Evolutionary conservation across 2,329 filamentous ascomycete species (phyloP), one percentile per base, ranked within the genome.

Genomic region (Fusarium anthophilum): DNA sequence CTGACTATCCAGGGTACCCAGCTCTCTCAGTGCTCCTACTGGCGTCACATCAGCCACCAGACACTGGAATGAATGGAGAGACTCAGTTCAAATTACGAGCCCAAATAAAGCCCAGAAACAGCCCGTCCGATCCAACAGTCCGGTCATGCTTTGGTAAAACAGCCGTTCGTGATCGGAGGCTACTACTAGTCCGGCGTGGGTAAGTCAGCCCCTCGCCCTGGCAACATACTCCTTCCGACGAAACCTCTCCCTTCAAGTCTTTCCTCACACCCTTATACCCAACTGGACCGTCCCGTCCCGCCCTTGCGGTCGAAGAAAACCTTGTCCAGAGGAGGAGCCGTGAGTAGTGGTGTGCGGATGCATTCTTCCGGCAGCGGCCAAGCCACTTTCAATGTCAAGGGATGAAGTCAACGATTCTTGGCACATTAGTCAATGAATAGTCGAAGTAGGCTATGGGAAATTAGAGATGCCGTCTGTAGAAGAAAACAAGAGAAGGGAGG

Each of bases 231-330:
- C 30, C 44, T 28, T 63, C 38, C 37, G 35, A 43, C 64, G 55
- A 51, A 47, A 44, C 45, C 20, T 45, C 30, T 51, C 45, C 26
- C n/a, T 43, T 35, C 48, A 35, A 37, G 32, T 45, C 51, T 66
- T 35, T 39, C 41, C 39, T 53, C 60, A 44, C 51, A 61, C 55
- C 70, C 45, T 56, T 41, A 26, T 51, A 13, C 38, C 55, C 39
- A 26, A 35, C 57, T 66, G 69, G 64, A 63, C 50, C 72, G 72
- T 70, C 64, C 72, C 64, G 72, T 75, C 50, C 72, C 72, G 64
- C 53, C 56, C 28, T 61, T 74, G 30, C n/a, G 57, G 41, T 50
- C 32, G 22, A 43, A 50, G n/a, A 47, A 55, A 58, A 68, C 35
- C 39, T 59, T 63, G 55, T 44, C 45, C 26, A 37, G 14, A 63